These are phyloP conservation scores for Pythium volutum DNA, from an alignment of 352 stramenopile genomes.

Conservation along the genomic window DNA sequence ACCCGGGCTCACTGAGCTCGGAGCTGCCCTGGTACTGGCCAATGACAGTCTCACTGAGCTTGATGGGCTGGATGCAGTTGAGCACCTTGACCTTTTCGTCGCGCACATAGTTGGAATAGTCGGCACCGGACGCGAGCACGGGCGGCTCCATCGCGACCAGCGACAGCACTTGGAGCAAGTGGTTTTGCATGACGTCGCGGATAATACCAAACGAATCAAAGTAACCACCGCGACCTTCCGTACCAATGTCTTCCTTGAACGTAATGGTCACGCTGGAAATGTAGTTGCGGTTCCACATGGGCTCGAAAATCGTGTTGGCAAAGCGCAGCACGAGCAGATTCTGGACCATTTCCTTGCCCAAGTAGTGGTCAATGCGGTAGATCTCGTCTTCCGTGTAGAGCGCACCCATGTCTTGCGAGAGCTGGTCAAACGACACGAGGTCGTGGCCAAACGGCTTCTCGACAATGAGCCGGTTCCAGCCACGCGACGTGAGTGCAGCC, in stretches of 20 bases:
- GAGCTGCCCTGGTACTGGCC: constrained; percentile 94
- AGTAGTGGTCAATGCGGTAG: constrained; percentile 97
- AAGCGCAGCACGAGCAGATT: constrained; percentile 97
- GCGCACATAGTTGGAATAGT: constrained; percentile 92
- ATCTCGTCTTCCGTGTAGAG: constrained; percentile 88
- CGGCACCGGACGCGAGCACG: constrained; percentile 75
- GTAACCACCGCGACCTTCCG: constrained; percentile 94
- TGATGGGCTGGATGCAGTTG: constrained; percentile 92
- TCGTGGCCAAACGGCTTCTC: constrained; percentile 99
- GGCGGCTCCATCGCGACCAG: constrained; percentile 97
- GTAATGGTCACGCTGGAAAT: constrained; percentile 96
- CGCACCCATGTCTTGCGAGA: constrained; percentile 84
- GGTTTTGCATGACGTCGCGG: constrained; percentile 99
- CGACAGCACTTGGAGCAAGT: constrained; percentile 97
- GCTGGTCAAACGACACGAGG: constrained; percentile 89
- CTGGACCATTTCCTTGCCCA: constrained; percentile 98
- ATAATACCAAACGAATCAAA: constrained; percentile 99
- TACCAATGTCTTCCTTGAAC: constrained; percentile 98
- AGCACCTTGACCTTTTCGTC: constrained; percentile 99
- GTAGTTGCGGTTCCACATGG: constrained; percentile 96
- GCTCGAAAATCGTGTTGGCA: constrained; percentile 96
- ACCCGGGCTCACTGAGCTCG: constrained; percentile 86
- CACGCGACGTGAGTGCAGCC: constrained; percentile 77
- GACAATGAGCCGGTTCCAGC: constrained; percentile 96
- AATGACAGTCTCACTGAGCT: constrained; percentile 93